A percentile compares a stretch with the other conserved stretches of the same genome.
Conservation (phyloP, 345 rosid genomes). For the Zanthoxylum bungeanum region DNA sequence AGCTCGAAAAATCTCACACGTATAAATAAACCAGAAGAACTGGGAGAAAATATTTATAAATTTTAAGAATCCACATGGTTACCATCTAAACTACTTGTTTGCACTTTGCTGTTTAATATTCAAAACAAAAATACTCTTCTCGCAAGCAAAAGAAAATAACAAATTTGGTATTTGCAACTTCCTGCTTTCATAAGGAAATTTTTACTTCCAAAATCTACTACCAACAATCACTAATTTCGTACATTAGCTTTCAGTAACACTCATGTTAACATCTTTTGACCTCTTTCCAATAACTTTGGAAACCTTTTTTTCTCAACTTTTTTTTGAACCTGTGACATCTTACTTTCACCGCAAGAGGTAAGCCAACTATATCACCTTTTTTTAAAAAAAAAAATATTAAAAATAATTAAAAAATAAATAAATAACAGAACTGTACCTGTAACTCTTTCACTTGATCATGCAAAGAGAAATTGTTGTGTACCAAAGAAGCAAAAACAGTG, state of each 20-base stretch:
- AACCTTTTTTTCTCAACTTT: too few species aligned
- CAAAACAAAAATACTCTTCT: not conserved
- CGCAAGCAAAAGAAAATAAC: not conserved
- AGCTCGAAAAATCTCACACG: not conserved
- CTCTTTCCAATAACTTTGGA: too few species aligned
- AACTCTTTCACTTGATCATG: constrained; percentile 43
- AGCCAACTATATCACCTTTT: too few species aligned
- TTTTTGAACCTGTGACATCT: too few species aligned
- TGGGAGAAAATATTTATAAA: not conserved
- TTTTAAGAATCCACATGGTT: not conserved
- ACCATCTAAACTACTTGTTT: not conserved
- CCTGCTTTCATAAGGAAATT: too few species aligned
- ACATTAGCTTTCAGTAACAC: too few species aligned
- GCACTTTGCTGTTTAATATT: not conserved
- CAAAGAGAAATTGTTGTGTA: constrained; percentile 54
- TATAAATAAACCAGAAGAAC: not conserved
- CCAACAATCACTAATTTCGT: too few species aligned
- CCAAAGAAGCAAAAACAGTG: constrained; percentile 44
- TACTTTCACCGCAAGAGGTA: too few species aligned
- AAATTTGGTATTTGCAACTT: not conserved
- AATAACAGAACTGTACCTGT: constrained; percentile 34
- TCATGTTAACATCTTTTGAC: too few species aligned
- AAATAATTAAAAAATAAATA: not conserved
- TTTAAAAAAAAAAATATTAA: not conserved
- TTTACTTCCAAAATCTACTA: too few species aligned